Evolutionary conservation across 345 rosid genomes (phyloP).

Genomic region (Diplotaxis tenuifolia): DNA sequence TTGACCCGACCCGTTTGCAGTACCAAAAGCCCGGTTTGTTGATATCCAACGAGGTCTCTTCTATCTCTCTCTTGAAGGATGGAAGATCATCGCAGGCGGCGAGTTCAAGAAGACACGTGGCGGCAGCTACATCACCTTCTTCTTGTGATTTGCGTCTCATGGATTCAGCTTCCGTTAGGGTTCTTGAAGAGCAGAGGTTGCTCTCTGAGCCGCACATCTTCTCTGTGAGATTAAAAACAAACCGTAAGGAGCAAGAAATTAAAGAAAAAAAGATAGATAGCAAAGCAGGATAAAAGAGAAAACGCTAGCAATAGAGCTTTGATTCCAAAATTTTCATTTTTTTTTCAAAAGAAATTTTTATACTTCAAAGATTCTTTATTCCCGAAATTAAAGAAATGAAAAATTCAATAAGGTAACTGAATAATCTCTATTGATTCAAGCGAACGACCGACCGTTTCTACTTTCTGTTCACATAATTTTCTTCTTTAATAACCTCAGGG

Average conservation of each 20-base stretch:
- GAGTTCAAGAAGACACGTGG: conserved; percentile 70
- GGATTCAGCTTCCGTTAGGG: conserved; percentile 50
- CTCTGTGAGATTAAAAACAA: conserved; percentile 47
- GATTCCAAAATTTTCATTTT: conserved; percentile 6
- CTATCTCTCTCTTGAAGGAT: conserved; percentile 53
- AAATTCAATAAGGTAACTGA: background rate
- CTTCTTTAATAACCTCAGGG: background rate
- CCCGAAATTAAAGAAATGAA: background rate
- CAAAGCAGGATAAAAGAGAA: background rate
- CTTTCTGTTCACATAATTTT: background rate
- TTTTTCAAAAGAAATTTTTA: conserved; percentile 1
- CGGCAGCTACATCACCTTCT: background rate
- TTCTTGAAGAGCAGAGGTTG: conserved; percentile 37
- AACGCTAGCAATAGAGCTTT: background rate
- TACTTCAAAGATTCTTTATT: background rate
- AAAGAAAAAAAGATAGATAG: background rate
- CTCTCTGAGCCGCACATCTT: conserved; percentile 56
- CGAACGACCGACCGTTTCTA: conserved; percentile 15
- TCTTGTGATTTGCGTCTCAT: conserved; percentile 34
- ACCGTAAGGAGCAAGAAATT: conserved; percentile 6
- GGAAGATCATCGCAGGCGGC: conserved; percentile 64
- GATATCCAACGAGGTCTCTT: conserved; percentile 48
- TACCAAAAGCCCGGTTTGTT: conserved; percentile 71
- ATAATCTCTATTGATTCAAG: background rate
- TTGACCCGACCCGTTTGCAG: conserved; percentile 65